Conservation (phyloP, 2,329 filamentous ascomycete species). For the Neofusicoccum ribis region DNA sequence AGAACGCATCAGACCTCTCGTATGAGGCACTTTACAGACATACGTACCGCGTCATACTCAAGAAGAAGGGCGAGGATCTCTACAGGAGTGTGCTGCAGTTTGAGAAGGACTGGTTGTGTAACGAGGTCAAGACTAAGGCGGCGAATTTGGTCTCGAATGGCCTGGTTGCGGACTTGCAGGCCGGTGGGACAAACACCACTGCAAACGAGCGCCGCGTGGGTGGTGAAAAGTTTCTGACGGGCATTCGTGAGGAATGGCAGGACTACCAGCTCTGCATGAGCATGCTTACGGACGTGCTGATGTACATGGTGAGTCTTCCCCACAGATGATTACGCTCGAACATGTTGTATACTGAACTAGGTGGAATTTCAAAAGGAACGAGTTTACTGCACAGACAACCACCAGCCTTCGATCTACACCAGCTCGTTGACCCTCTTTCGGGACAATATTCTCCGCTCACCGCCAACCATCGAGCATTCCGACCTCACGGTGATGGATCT, state of each 20-base stretch:
- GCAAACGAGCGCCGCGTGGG: slow-evolving; percentile 75
- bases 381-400: slow-evolving; percentile 72
- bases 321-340: not conserved
- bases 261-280: slow-evolving; percentile 92
- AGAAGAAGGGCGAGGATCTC: slow-evolving; percentile 78
- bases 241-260: slow-evolving; percentile 76
- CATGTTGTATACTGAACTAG: not conserved
- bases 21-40: slow-evolving; percentile 95
- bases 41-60: slow-evolving; percentile 89
- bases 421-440: slow-evolving; percentile 85
- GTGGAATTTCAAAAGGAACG: slow-evolving; percentile 60
- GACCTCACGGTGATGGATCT: slow-evolving; percentile 66
- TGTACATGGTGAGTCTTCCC: slow-evolving; percentile 72
- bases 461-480: slow-evolving; percentile 44
- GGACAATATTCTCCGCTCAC: slow-evolving; percentile 74
- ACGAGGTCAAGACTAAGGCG: slow-evolving; percentile 71
- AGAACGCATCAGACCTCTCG: slow-evolving; percentile 84
- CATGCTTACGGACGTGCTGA: slow-evolving; percentile 93
- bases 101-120: slow-evolving; percentile 77
- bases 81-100: slow-evolving; percentile 80
- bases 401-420: slow-evolving; percentile 76
- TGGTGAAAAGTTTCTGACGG: slow-evolving; percentile 79
- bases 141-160: slow-evolving; percentile 69
- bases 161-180: slow-evolving; percentile 58
- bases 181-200: slow-evolving; percentile 56